These are phyloP conservation scores for Dichotomocladium elegans DNA, from an alignment of 371 early-diverging fungal species.

Conservation along the genomic window DNA sequence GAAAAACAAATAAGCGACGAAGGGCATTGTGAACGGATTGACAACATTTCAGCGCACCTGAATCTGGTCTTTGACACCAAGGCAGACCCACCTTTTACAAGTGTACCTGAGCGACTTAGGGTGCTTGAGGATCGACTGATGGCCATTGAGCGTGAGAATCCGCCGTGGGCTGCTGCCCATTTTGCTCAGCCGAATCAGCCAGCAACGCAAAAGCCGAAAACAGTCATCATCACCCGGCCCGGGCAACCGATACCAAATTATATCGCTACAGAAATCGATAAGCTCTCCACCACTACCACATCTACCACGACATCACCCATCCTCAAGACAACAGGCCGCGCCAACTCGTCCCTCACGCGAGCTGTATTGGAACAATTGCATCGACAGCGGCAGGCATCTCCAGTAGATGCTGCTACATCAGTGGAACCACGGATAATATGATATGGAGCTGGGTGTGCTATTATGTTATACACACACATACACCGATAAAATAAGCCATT, in stretches of 20 bases:
- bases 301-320: slow-evolving; percentile 8
- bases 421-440: too few relatives aligned
- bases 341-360: slow-evolving; percentile 41
- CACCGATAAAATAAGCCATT: too few relatives aligned
- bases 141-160: slow-evolving; percentile 64
- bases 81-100: slow-evolving; percentile 22
- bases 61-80: slow-evolving; percentile 54
- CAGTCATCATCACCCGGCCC: slow-evolving; percentile 28
- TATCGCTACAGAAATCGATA: slow-evolving; percentile 1
- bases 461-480: too few relatives aligned
- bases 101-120: slow-evolving; percentile 51
- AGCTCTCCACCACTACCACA: slow-evolving; percentile 2
- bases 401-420: too few relatives aligned
- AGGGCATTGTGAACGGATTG: slow-evolving; percentile 39
- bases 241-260: background rate
- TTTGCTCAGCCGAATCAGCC: slow-evolving; percentile 64
- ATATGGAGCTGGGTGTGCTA: too few relatives aligned
- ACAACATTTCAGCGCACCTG: slow-evolving; percentile 62
- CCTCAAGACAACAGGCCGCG: slow-evolving; percentile 28
- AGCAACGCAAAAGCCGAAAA: slow-evolving; percentile 36
- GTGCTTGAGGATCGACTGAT: slow-evolving; percentile 68
- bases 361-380: slow-evolving; percentile 47
- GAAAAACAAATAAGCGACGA: background rate
- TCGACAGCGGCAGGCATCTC: slow-evolving; percentile 23
- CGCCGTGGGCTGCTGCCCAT: slow-evolving; percentile 69